phyloP scores from a whole-genome alignment of 495 filamentous ascomycete species.

The Daldinia loculata region DNA sequence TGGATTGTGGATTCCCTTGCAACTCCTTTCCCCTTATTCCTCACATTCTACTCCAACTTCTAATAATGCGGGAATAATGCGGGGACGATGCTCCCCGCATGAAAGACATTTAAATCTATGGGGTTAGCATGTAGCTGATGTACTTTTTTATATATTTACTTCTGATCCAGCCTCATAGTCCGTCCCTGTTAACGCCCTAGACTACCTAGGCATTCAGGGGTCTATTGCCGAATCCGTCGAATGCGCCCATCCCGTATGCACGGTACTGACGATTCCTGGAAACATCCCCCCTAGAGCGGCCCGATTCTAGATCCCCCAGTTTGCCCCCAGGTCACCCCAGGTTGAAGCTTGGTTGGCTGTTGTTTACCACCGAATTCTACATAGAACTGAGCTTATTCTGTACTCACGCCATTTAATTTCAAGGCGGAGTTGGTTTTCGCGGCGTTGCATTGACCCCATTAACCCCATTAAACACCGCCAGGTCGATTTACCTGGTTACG shows the following conservation, averaged over 20 bases:
- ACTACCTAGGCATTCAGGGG: conserved; percentile 22
- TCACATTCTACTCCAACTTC: conserved; percentile 18
- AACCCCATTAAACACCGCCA: conserved; percentile 27
- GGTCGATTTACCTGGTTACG: conserved; percentile 8
- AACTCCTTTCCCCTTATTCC: not conserved
- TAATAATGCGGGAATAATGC: conserved; percentile 38
- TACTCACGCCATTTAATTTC: conserved; percentile 30
- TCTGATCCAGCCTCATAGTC: conserved; percentile 39
- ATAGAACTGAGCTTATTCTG: conserved; percentile 17
- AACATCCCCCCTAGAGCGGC: conserved; percentile 34
- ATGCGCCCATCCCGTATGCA: conserved; percentile 27
- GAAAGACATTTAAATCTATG: conserved; percentile 4
- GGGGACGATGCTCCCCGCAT: conserved; percentile 17
- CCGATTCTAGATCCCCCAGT: conserved; percentile 39
- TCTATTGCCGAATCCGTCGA: conserved; percentile 31
- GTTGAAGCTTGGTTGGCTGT: conserved; percentile 22
- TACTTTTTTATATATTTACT: conserved; percentile 15
- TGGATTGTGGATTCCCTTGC: conserved; percentile 10
- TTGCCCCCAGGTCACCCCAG: conserved; percentile 11
- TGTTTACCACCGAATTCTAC: conserved; percentile 8
- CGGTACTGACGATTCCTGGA: conserved; percentile 20
- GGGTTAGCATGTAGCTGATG: not conserved
- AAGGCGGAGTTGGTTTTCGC: conserved; percentile 8
- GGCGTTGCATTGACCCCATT: conserved; percentile 30
- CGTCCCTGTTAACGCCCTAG: conserved; percentile 22